Evolutionary conservation across 257 asterid genomes (phyloP), one percentile per base, ranked within the genome.

Genomic region (Osmanthus fragrans): DNA sequence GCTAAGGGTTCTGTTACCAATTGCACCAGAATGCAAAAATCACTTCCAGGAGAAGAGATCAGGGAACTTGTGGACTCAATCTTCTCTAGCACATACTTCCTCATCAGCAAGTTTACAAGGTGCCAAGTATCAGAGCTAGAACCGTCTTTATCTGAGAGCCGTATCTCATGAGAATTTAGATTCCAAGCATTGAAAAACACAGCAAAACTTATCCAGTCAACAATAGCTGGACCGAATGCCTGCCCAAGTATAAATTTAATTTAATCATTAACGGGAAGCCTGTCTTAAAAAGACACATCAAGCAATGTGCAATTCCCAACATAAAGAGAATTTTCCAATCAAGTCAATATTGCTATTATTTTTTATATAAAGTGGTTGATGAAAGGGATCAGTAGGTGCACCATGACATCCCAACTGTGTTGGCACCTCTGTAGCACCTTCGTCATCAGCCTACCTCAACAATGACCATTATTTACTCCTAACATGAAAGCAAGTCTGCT

Each of bases 181-280:
- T 91, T 91, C 97, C 97, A 91, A 34, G 98, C 99, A 80, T 96
- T 93, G 77, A 93, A 83, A 80, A 96, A 90, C 66, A 93, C 93
- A 4, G 84, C 80, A 72, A 96, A 93, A 82, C 88, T 92, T 89
- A 92, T 80, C 99, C 97, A 96, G 84, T 90, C 97, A 72, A 88
- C 79, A 73, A 85, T 74, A 74, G 87, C 86, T 4, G 80, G 76
- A 82, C 77, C 82, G 75, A 85, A 83, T 25, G 70, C 96, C 98
- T 93, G 97, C 83, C 49, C 25, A 71, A 75, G 71, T 21, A 29
- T 54, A 65, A 32, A 7, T 30, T 79, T 54, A 33, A 12, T n/a
- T 25, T 29, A 67, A 39, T 74, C 81, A 21, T 47, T 39, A 40
- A 32, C 40, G 32, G 51, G 64, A 56, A 21, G 32, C 40, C 10